phyloP scores from a whole-genome alignment of 2,329 filamentous ascomycete species.

The Fusarium pininemorale region DNA sequence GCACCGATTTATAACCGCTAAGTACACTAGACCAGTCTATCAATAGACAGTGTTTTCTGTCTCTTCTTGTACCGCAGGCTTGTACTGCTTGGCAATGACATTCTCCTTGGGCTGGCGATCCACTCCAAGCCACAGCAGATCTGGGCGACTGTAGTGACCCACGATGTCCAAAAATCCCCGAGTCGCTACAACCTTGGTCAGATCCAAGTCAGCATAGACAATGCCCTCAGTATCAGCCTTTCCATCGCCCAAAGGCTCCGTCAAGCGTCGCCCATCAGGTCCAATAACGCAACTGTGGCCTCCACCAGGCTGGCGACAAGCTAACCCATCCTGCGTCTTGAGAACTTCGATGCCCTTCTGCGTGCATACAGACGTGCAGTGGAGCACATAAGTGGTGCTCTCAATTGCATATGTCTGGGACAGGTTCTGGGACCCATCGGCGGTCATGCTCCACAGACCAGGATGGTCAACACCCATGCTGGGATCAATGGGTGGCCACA shows the following conservation, averaged over 20 bases:
- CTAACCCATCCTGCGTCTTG: conserved; percentile 50
- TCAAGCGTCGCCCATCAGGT: conserved; percentile 36
- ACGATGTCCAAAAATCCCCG: conserved; percentile 52
- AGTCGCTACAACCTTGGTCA: conserved; percentile 52
- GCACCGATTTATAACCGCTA: neutral
- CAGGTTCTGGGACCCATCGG: conserved; percentile 52
- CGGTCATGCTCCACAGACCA: conserved; percentile 45
- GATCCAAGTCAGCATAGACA: conserved; percentile 59
- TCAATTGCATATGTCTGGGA: conserved; percentile 67
- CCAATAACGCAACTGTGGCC: conserved; percentile 37
- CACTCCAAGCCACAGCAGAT: conserved; percentile 51
- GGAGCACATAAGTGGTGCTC: conserved; percentile 61
- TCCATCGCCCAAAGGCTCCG: conserved; percentile 17
- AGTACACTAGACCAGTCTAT: neutral
- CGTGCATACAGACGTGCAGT: conserved; percentile 46
- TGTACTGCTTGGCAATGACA: conserved; percentile 21
- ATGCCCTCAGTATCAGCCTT: conserved; percentile 52
- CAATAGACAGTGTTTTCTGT: neutral
- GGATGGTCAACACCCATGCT: conserved; percentile 30
- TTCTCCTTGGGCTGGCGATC: conserved; percentile 29
- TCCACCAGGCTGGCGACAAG: conserved; percentile 32
- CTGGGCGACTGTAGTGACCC: conserved; percentile 49
- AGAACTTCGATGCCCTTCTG: conserved; percentile 54
- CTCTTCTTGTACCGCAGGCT: neutral
- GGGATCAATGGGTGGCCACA: conserved; percentile 53